phyloP scores from a whole-genome alignment of 106 monocot genomes.

The Allium fistulosum region DNA sequence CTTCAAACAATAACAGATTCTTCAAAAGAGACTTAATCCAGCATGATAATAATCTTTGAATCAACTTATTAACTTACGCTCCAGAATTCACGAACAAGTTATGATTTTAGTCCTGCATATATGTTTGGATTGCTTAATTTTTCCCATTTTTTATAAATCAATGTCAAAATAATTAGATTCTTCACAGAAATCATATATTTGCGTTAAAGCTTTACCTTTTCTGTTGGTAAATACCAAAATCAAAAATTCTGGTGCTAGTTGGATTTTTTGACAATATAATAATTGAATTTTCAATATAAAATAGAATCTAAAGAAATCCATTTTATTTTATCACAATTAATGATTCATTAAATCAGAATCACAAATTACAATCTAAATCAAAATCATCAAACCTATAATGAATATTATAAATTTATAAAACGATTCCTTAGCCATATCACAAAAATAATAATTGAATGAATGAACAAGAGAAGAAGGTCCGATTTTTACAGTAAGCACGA shows the following conservation, averaged over 20 bases:
- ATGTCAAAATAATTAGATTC: slow-evolving; percentile 1
- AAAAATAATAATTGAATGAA: neutral
- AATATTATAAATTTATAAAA: neutral
- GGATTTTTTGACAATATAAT: no score
- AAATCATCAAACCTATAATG: no score
- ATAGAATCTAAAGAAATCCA: no score
- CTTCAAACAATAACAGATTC: slow-evolving; percentile 15
- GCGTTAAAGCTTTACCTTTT: no score
- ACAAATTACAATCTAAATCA: neutral
- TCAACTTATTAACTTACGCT: slow-evolving; percentile 18
- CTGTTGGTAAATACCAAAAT: no score
- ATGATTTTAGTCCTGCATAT: slow-evolving; percentile 24
- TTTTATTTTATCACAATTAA: no score
- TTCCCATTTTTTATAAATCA: neutral
- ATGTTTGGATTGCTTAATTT: slow-evolving; percentile 7
- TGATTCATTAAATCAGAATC: slow-evolving; percentile 1
- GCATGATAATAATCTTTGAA: slow-evolving; percentile 17
- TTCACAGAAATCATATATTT: no score
- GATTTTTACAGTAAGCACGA: slow-evolving; percentile 12
- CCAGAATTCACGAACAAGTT: slow-evolving; percentile 20
- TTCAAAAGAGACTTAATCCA: slow-evolving; percentile 24
- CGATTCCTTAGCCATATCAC: neutral
- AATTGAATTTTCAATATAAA: no score
- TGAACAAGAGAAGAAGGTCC: slow-evolving; percentile 1
- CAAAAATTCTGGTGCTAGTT: no score